A percentile compares a stretch with the other conserved stretches of the same genome.
phyloP scores from a whole-genome alignment of 1,139 yeast species.

The Candida sojae region DNA sequence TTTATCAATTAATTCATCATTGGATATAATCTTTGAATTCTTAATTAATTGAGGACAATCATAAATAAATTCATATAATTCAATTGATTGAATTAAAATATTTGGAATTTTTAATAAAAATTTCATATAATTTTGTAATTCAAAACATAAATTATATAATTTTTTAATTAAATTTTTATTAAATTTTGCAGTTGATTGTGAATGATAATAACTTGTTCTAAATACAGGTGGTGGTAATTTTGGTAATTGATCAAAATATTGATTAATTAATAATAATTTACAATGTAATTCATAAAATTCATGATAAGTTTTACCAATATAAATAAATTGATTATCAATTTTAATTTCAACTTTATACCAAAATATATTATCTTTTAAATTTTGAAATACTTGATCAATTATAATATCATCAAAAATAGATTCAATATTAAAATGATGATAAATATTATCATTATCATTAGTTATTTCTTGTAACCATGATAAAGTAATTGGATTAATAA shows the following conservation, averaged over 20 bases:
- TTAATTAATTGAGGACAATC: neutral
- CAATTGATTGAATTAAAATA: slow-evolving; percentile 16
- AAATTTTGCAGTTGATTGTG: slow-evolving; percentile 12
- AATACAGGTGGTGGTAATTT: slow-evolving; percentile 40
- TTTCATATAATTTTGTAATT: slow-evolving; percentile 36
- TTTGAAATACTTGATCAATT: neutral
- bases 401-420: neutral
- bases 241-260: slow-evolving; percentile 24
- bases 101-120: slow-evolving; percentile 18
- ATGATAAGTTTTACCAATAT: slow-evolving; percentile 34
- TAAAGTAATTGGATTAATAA: slow-evolving; percentile 29
- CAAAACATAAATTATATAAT: slow-evolving; percentile 30
- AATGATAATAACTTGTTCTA: slow-evolving; percentile 5
- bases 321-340: slow-evolving; percentile 20
- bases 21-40: slow-evolving; percentile 3
- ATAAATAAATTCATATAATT: slow-evolving; percentile 19
- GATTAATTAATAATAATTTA: slow-evolving; percentile 8
- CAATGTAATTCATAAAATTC: slow-evolving; percentile 38
- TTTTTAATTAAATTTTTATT: slow-evolving; percentile 18
- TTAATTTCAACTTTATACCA: slow-evolving; percentile 37
- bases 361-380: slow-evolving; percentile 16
- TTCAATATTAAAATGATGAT: neutral
- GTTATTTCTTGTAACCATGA: slow-evolving; percentile 27
- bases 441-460: neutral
- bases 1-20: slow-evolving; percentile 22